Evolutionary conservation across 2,329 filamentous ascomycete species (phyloP), one percentile per base, ranked within the genome.

Genomic region (Sporothrix schenckii): DNA sequence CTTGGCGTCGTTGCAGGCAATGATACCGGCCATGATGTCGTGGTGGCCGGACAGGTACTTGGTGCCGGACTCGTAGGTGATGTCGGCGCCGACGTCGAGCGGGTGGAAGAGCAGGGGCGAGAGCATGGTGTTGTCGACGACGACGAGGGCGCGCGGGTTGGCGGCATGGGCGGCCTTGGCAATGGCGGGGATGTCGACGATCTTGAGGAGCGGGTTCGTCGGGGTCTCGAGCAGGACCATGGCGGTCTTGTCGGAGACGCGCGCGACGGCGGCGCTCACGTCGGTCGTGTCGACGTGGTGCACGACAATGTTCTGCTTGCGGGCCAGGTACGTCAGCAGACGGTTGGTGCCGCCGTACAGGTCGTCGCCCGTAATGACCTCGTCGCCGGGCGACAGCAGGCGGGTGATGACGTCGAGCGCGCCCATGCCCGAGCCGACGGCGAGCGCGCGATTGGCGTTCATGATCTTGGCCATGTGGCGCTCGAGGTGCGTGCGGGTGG

Each of bases 41-140:
- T 99, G 95, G 80, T 99, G 95, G 44, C 95, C 95, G 1, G 94
- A 98, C 6, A 99, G 86, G 77, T 99, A 99, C 80, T 99, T 99
- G 30, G 95, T 99, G 70, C 95, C 95, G 34, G 92, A 97, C 83
- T 99, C 95, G 81, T 99, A 99, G 70, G 97, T 93, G 75, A 99
- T 91, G 77, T 99, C 95, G 19, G 94, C 94, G 70, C 96, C 95
- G 39, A 98, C 86, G 72, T 98, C 94, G 21, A 99, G 88, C 6
- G 95, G 95, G 81, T 97, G 98, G 77, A 90, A 90, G 9, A 99
- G 89, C 84, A 97, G 90, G 13, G 95, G 95, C 2, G 94, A 97
- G 74, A 99, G 89, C 95, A 99, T 99, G 71, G 95, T 99, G 83
- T 99, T 99, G 81, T 99, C 95, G 34, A 98, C 95, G 1, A 94